Base-by-base conservation (phyloP, 371 early-diverging fungal species). In the Blakeslea trispora region DNA sequence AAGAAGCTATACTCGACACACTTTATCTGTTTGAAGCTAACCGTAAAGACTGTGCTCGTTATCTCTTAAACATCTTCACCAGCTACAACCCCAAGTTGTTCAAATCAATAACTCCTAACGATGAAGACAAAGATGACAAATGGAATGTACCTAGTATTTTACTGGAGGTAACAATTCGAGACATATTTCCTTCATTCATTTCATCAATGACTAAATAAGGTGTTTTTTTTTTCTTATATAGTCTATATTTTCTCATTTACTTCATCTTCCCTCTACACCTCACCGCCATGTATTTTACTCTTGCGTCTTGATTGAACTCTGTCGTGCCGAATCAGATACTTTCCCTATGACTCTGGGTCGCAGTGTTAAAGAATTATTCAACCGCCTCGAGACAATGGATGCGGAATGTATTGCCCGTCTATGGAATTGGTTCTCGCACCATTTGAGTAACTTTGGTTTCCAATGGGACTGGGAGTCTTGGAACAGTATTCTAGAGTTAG, bases 401-500 rank as follows among this genome's bases (percentile, higher is more conserved):
- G 83, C 87, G n/a, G 95, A 92, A 71, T 89, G 90, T 61, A 74
- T 92, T 22, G 69, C 84, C 64, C 82, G 95, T 32, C 79, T 95
- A 41, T 83, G 85, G 59, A 85, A 84, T 53, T 94, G 92, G 93
- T 91, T 97, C 77, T 84, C 91, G 2, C 88, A 90, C 48, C 94
- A 95, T 67, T 71, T 97, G 61, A 93, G 93, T 71, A 95, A 97
- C 75, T 93, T 95, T 82, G 90, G 85, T 5, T 94, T 86, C 71
- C 82, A 82, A 45, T 97, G 95, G 95, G 87, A 91, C 64, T 97
- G 96, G 96, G 67, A 66, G 22, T 85, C 85, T 55, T 97, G 96
- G 97, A 66, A 76, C 28, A 24, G 51, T n/a, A 73, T 71, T 1
- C 41, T 82, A 35, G 55, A 71, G 10, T 46, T 79, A 40, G 81